Base-by-base conservation (phyloP, 2,329 filamentous ascomycete species). In the Fusarium abutilonis region DNA sequence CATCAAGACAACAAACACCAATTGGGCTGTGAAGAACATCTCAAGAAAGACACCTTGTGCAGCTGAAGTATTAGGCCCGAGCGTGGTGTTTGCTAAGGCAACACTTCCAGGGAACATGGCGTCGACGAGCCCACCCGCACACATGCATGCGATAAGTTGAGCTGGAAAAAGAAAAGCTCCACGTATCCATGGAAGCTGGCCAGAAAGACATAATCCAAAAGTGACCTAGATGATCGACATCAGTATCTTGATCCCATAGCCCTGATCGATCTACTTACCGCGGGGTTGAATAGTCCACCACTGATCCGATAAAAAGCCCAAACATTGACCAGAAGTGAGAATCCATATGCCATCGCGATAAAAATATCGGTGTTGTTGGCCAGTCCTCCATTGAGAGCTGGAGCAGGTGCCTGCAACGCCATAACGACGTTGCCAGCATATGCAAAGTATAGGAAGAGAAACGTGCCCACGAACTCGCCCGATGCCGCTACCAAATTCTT, bases 1-100 rank as follows among this genome's bases (percentile, higher is more conserved):
- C 84, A 90, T 88, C 70, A 86, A 81, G 36, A 89, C 83, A 5
- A 86, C 81, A 44, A 89, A 80, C 6, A 87, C 80, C 9, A 89
- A 75, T 62, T 86, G 79, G 0, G 83, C 78, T 0, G 86, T 89
- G 29, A 88, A 77, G 61, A 89, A 85, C 75, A 86, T 81, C 72
- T 89, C 87, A 39, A 89, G 82, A 64, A 89, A 87, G 15, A 89
- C 75, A 11, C 86, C 86, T 44, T 83, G 84, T 0, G 77, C 76
- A 15, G 81, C 75, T 35, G 76, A 82, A 4, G 82, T 77, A 17
- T 79, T 79, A 6, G 76, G 77, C 0, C 79, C 80, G 3, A 89
- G 77, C 2, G 52, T 43, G 2, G 78, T 78, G 3, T 86, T 88
- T 26, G 74, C 76, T 6, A 85, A 83, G 3, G 79, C 77, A 14